Conservation (phyloP, 2,329 filamentous ascomycete species). For the Fusarium sp. region DNA sequence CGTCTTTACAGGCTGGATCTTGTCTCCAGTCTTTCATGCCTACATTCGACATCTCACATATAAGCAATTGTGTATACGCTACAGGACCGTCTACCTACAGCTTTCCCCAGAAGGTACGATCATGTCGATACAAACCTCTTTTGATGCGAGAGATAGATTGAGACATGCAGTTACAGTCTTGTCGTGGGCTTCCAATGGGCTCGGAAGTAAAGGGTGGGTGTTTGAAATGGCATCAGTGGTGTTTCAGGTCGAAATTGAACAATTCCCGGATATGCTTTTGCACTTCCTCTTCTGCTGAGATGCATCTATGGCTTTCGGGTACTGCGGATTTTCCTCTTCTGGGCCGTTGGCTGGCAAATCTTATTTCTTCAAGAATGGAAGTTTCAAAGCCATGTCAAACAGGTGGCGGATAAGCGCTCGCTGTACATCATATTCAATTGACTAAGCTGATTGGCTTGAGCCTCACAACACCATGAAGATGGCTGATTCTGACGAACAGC, state of each 20-base stretch:
- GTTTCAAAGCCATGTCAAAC: slow-evolving; percentile 5
- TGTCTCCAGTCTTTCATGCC: neutral
- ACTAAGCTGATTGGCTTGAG: slow-evolving; percentile 6
- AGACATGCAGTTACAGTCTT: slow-evolving; percentile 1
- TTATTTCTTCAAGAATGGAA: slow-evolving; percentile 16
- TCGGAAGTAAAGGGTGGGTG: neutral
- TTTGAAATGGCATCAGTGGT: slow-evolving; percentile 8
- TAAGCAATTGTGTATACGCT: too few species aligned
- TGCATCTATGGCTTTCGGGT: slow-evolving; percentile 7
- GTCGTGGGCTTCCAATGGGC: neutral
- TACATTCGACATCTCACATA: neutral
- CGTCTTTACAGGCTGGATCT: neutral
- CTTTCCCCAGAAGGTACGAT: too few species aligned
- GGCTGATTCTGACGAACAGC: slow-evolving; percentile 5
- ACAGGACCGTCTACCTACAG: too few species aligned
- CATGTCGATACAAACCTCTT: neutral
- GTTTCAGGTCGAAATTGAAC: slow-evolving; percentile 9
- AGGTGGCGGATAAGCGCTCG: slow-evolving; percentile 31
- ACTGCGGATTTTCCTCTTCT: slow-evolving; percentile 10
- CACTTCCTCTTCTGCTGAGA: neutral
- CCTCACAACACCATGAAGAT: slow-evolving; percentile 28
- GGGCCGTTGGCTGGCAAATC: slow-evolving; percentile 19
- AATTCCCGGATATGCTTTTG: slow-evolving; percentile 10
- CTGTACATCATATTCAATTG: neutral
- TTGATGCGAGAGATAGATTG: slow-evolving; percentile 1